These are phyloP conservation scores for Barnettozyma populi DNA, from an alignment of 805 yeast species.

Conservation along the genomic window DNA sequence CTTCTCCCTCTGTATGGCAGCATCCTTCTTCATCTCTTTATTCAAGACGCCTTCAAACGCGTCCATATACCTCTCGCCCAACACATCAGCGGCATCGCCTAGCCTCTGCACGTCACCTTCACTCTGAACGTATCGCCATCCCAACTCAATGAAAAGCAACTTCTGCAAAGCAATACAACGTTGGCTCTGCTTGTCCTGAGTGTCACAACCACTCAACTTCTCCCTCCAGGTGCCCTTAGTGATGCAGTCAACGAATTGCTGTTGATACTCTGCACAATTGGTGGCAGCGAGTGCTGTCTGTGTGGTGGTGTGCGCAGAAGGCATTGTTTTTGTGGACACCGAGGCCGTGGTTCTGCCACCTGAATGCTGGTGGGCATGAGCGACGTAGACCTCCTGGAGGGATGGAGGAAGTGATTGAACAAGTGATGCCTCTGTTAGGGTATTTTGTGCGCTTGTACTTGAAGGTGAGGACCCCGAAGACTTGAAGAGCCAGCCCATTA, in stretches of 20 bases:
- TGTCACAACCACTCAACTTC: slow-evolving; percentile 15
- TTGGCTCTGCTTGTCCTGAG: slow-evolving; percentile 8
- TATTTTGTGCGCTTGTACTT: background rate
- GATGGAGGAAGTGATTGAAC: slow-evolving; percentile 4
- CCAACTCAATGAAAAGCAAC: slow-evolving; percentile 12
- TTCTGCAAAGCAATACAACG: slow-evolving; percentile 18
- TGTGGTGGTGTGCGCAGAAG: background rate
- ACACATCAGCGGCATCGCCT: slow-evolving; percentile 13
- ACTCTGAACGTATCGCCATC: slow-evolving; percentile 10
- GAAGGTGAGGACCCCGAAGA: background rate
- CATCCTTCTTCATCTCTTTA: slow-evolving; percentile 9
- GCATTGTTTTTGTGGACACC: background rate
- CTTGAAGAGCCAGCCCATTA: slow-evolving; percentile 6
- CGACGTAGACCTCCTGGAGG: background rate
- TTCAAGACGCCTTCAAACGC: slow-evolving; percentile 4
- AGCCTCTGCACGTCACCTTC: slow-evolving; percentile 10
- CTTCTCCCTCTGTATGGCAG: slow-evolving; percentile 13
- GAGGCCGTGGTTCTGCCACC: background rate
- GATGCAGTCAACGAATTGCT: slow-evolving; percentile 18
- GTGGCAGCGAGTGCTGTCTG: slow-evolving; percentile 3
- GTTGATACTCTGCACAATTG: slow-evolving; percentile 22
- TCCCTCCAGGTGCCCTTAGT: slow-evolving; percentile 18
- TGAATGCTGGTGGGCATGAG: background rate
- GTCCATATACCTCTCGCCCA: slow-evolving; percentile 14
- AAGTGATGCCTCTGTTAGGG: slow-evolving; percentile 1